Conservation (phyloP, 208 protist genomes). For the Tritrichomonas foetus region DNA sequence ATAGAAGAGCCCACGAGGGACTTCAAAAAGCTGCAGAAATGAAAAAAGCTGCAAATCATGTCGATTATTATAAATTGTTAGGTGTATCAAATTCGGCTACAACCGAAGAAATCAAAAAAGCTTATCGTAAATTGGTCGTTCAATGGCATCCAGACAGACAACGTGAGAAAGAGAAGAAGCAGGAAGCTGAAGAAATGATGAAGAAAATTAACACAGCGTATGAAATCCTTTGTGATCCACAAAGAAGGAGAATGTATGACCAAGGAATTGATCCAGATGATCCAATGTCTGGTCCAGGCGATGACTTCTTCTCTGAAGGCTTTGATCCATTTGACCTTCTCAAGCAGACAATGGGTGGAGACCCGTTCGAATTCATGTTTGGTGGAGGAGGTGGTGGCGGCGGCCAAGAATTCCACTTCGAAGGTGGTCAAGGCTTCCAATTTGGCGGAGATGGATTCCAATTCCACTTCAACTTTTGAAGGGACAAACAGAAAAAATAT, state of each 20-base stretch:
- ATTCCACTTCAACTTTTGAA: not conserved
- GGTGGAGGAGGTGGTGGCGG: not conserved
- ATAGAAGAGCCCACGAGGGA: not conserved
- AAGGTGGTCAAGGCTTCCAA: not conserved
- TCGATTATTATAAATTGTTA: constrained; percentile 51
- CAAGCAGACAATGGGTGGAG: not conserved
- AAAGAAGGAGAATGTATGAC: constrained; percentile 56
- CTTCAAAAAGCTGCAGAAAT: not conserved
- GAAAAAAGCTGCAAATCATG: not conserved
- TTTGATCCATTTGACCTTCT: not conserved
- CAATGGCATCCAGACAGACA: constrained; percentile 63
- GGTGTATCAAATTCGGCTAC: constrained; percentile 46
- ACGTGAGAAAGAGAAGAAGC: not conserved
- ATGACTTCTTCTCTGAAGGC: not conserved
- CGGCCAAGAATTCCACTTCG: not conserved
- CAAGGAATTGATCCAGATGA: constrained; percentile 50
- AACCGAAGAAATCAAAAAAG: constrained; percentile 56
- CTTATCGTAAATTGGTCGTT: constrained; percentile 58
- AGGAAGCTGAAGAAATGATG: constrained; percentile 20
- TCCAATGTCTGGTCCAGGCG: constrained; percentile 29
- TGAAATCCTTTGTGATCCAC: constrained; percentile 50
- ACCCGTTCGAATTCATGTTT: not conserved
- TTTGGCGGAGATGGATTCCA: not conserved
- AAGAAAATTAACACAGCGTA: constrained; percentile 48
- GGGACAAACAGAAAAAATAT: no score